Base-by-base conservation (phyloP, 352 stramenopile genomes). In the Phytophthora chlamydospora region DNA sequence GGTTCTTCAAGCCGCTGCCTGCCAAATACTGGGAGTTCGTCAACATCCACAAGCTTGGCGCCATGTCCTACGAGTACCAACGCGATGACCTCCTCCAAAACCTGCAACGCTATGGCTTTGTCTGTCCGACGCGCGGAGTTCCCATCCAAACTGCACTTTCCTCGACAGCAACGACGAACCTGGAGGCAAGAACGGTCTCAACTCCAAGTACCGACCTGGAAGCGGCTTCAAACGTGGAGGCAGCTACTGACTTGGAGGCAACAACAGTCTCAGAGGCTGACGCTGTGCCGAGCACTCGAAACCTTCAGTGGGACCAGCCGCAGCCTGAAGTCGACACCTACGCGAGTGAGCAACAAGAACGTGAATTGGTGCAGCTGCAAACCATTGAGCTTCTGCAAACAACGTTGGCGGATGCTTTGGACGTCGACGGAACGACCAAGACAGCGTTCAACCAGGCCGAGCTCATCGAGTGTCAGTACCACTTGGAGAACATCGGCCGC, bases 391-490 rank as follows among this genome's bases (percentile, higher is more conserved):
- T 76, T 6, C 43, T 77, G 6, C 53, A 64, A 39, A 36, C 48
- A 6, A 66, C 68, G 9, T 38, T 71, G 21, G 11, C 34, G n/a
- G 45, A 45, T 4, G 52, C 68, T 7, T 24, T 62, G 14, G 12
- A 34, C 5, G 45, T 76, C 16, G 68, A 76, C 31, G 68, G 68
- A 2, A 67, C 63, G 7, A 32, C 58, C 11, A 39, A 36, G 35
- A 76, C 68, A 7, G 68, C 68, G 16, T 71, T 74, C 46, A 52
- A 16, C 9, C 62, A 75, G 34, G 49, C 67, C 6, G 62, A 76
- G 44, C 53, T 76, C 34, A 75, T 76, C n/a, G 62, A 74, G 21
- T 76, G 71, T 32, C 14, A 66, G 43, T 70, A 69, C 36, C 51
- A 76, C 38, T 51, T 58, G 32, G 58, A 71, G 7, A 60, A 36